Evolutionary conservation across 805 yeast species (phyloP).

Genomic region (Crinitomyces ghanaensis): DNA sequence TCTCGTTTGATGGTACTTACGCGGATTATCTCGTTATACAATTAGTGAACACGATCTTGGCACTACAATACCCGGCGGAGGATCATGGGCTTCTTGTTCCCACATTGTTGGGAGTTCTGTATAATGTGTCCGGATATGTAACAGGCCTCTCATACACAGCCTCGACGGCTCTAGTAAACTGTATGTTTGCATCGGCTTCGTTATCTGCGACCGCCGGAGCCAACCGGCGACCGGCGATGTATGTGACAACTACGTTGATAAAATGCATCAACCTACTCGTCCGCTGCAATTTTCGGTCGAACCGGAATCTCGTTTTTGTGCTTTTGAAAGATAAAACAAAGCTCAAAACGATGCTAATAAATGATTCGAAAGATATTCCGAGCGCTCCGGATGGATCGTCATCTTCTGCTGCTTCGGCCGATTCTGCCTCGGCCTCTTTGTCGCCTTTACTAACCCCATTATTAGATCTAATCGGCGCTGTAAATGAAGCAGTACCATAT

Average conservation of each 20-base stretch:
- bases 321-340: constrained; percentile 16
- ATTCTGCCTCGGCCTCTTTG: constrained; percentile 1
- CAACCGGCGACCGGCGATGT: too few species aligned
- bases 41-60: too few species aligned
- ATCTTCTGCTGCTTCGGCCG: background rate
- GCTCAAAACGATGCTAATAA: constrained; percentile 6
- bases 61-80: too few species aligned
- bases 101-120: constrained; percentile 20
- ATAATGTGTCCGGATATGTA: constrained; percentile 23
- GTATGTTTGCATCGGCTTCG: too few species aligned
- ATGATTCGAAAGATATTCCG: background rate
- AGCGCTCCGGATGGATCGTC: too few species aligned
- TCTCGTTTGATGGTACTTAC: constrained; percentile 19
- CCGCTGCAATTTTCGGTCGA: constrained; percentile 18
- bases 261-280: too few species aligned
- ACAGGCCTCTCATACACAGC: constrained; percentile 21
- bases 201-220: too few species aligned
- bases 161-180: too few species aligned
- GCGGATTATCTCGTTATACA: constrained; percentile 23
- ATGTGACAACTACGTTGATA: too few species aligned
- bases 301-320: constrained; percentile 18
- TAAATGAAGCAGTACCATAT: constrained; percentile 8
- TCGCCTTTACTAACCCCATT: constrained; percentile 12
- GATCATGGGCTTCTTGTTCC: constrained; percentile 17
- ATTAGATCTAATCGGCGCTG: constrained; percentile 4